Percentiles rank a stretch among this genome's conserved stretches.
These are phyloP conservation scores for Boehmeria nivea DNA, from an alignment of 306 rosid genomes.

Conservation along the genomic window DNA sequence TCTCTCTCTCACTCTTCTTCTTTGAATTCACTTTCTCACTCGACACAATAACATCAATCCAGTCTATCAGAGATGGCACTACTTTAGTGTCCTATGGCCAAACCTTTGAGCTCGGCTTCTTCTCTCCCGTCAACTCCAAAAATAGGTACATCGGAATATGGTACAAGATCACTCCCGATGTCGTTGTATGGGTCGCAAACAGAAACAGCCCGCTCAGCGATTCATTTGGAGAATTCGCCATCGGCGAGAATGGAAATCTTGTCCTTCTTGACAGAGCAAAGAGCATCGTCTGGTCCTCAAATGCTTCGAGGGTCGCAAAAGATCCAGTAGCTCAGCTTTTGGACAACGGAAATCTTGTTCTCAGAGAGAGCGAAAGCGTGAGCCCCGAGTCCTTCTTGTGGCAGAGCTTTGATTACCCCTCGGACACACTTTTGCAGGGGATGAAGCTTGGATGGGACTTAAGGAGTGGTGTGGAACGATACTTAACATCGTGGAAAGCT, in stretches of 20 bases:
- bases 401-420: constrained; percentile 40
- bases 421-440: constrained; percentile 24
- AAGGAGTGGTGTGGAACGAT: neutral
- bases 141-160: constrained; percentile 18
- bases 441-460: constrained; percentile 20
- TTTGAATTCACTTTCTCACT: too few relatives aligned
- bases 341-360: constrained; percentile 36
- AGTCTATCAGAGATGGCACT: neutral
- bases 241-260: constrained; percentile 26
- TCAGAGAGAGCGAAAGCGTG: constrained; percentile 14
- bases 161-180: constrained; percentile 4
- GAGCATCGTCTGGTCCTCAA: constrained; percentile 9
- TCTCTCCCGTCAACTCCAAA: neutral
- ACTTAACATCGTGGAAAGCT: constrained; percentile 6
- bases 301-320: neutral
- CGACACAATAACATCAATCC: neutral
- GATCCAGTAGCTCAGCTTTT: constrained; percentile 27
- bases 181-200: constrained; percentile 19
- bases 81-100: constrained; percentile 10
- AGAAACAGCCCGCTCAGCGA: neutral
- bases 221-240: neutral
- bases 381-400: constrained; percentile 14
- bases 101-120: constrained; percentile 22
- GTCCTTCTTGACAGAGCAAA: constrained; percentile 19
- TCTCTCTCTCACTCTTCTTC: neutral